Conservation (phyloP, 2,329 filamentous ascomycete genomes). For the Xylaria sp. region DNA sequence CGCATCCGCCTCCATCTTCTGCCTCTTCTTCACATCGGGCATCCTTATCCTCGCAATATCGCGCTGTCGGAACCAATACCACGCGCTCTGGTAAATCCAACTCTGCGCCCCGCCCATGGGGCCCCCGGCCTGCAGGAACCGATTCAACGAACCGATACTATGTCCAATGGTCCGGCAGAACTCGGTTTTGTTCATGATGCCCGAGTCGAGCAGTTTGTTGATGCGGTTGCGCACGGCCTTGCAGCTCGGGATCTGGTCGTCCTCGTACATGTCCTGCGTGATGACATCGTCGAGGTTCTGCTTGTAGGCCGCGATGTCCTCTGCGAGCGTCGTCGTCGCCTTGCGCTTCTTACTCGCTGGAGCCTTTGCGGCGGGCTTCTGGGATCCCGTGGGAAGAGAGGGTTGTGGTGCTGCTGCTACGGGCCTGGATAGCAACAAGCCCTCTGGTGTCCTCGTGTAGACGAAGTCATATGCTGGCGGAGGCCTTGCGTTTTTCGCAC, state of each 20-base stretch:
- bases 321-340: conserved; percentile 22
- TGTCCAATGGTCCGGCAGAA: conserved; percentile 20
- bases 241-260: conserved; percentile 15
- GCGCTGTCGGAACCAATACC: conserved; percentile 25
- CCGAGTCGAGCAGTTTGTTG: conserved; percentile 22
- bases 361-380: neutral
- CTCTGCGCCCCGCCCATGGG: conserved; percentile 16
- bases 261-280: conserved; percentile 3
- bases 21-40: conserved; percentile 25
- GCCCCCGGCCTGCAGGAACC: conserved; percentile 18
- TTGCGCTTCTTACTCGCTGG: conserved; percentile 27
- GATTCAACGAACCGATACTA: conserved; percentile 12
- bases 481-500: too few relatives aligned
- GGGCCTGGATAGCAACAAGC: too few relatives aligned
- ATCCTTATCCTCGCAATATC: conserved; percentile 23
- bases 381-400: neutral
- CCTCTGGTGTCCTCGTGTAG: too few relatives aligned
- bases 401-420: neutral
- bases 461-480: too few relatives aligned
- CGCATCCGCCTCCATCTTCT: conserved; percentile 19
- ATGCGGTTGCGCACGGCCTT: conserved; percentile 21
- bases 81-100: conserved; percentile 16
- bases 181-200: conserved; percentile 26
- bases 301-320: conserved; percentile 29
- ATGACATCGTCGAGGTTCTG: conserved; percentile 22